These are phyloP conservation scores for Venturia pyrina DNA, from an alignment of 2,329 filamentous ascomycete species.

Conservation along the genomic window DNA sequence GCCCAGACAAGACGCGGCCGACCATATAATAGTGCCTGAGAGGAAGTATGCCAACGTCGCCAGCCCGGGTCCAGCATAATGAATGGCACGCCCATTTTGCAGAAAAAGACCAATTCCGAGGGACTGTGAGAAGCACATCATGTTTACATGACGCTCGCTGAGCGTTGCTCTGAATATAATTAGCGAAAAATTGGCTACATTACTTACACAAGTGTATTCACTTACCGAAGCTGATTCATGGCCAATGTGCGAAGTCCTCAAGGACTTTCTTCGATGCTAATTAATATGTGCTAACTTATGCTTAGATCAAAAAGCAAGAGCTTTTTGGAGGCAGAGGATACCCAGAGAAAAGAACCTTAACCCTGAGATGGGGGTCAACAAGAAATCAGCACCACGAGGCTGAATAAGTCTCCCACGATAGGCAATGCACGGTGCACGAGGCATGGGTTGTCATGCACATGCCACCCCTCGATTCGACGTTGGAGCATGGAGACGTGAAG, in stretches of 20 bases:
- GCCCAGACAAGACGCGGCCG: conserved; percentile 25
- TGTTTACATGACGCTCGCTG: conserved; percentile 22
- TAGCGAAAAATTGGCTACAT: background rate
- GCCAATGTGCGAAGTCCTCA: background rate
- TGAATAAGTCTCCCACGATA: background rate
- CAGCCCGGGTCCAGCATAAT: conserved; percentile 28
- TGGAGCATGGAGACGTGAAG: background rate
- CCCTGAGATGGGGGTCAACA: no score
- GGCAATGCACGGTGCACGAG: background rate
- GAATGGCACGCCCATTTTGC: conserved; percentile 28
- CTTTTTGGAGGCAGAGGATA: background rate
- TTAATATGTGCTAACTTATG: no score
- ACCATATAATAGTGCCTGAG: conserved; percentile 28
- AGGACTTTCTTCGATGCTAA: no score
- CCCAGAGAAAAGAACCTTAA: background rate
- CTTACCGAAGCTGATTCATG: background rate
- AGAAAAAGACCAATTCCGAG: conserved; percentile 30
- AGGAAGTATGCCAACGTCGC: conserved; percentile 27
- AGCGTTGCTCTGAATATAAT: conserved; percentile 16
- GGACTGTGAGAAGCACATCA: conserved; percentile 28
- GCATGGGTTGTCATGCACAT: background rate
- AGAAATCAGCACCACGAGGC: background rate
- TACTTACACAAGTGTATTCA: background rate
- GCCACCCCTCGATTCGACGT: background rate
- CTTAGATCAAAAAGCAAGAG: background rate